These are phyloP conservation scores for Lolium multiflorum DNA, from an alignment of 176 grass and related monocot genomes.

Conservation along the genomic window DNA sequence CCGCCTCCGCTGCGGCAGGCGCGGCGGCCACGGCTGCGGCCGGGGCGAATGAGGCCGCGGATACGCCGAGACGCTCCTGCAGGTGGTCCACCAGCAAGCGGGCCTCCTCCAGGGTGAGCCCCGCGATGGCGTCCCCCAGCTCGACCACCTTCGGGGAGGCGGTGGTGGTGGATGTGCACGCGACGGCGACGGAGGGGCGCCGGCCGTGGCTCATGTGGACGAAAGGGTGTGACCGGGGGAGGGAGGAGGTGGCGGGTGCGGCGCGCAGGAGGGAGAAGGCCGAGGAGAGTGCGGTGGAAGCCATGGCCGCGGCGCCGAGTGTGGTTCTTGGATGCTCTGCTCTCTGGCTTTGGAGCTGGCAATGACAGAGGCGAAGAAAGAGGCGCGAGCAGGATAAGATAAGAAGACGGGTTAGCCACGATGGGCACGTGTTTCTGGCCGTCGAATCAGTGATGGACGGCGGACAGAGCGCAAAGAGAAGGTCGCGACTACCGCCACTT, in stretches of 20 bases:
- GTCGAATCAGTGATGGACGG: neutral
- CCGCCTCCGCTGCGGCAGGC: neutral
- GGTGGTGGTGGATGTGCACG: neutral
- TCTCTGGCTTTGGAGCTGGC: neutral
- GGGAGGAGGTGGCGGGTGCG: neutral
- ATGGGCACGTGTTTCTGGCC: neutral
- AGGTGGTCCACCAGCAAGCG: constrained; percentile 65
- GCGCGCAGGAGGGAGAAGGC: neutral
- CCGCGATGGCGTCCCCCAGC: constrained; percentile 51
- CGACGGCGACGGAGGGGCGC: neutral
- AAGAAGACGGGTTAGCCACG: constrained; percentile 14
- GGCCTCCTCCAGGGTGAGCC: constrained; percentile 70
- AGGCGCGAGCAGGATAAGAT: constrained; percentile 40
- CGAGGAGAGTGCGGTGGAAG: constrained; percentile 42
- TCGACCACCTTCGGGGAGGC: constrained; percentile 57
- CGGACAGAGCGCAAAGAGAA: neutral
- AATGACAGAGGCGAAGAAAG: neutral
- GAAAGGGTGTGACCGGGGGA: neutral
- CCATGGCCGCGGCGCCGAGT: constrained; percentile 28
- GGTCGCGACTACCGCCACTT: neutral
- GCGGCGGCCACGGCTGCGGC: constrained; percentile 40
- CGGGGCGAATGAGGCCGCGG: constrained; percentile 51
- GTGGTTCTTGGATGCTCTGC: neutral
- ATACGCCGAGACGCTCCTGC: constrained; percentile 54
- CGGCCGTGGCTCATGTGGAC: neutral